phyloP scores from a whole-genome alignment of 1,139 yeast species.

The Protomyces inouyei region DNA sequence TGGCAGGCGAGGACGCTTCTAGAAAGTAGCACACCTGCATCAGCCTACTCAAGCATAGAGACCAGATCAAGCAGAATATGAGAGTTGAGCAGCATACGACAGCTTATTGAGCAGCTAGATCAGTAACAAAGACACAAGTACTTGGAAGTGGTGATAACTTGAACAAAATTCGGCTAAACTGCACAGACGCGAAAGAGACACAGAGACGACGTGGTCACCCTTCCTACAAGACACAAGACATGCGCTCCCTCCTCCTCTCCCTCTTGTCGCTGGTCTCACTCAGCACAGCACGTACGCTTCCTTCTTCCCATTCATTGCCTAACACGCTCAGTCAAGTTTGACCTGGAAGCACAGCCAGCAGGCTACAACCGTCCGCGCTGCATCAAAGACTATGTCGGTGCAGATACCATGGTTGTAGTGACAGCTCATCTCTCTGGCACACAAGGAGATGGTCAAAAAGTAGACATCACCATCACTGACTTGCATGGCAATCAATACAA shows the following conservation, averaged over 20 bases:
- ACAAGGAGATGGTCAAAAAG: constrained; percentile 62
- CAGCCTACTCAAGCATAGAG: no score
- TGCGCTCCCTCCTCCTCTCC: neutral
- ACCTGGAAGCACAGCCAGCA: constrained; percentile 29
- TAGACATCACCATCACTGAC: constrained; percentile 42
- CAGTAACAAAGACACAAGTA: no score
- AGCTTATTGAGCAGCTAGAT: no score
- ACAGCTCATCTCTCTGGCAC: constrained; percentile 68
- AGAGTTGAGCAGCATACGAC: no score
- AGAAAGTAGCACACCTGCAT: no score
- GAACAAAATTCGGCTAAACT: no score
- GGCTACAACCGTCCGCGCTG: constrained; percentile 50
- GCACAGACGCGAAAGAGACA: no score
- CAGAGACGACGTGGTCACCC: no score
- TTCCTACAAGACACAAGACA: neutral
- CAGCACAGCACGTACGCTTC: neutral
- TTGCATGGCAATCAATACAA: constrained; percentile 51
- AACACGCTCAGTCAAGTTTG: constrained; percentile 8
- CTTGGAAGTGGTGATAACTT: no score
- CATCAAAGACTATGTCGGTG: constrained; percentile 81
- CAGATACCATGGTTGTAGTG: constrained; percentile 79
- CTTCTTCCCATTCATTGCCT: neutral
- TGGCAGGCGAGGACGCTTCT: no score
- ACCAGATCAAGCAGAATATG: no score
- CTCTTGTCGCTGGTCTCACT: neutral